phyloP scores from a whole-genome alignment of 768 basidiomycete genomes.

The Asterophora parasitica region DNA sequence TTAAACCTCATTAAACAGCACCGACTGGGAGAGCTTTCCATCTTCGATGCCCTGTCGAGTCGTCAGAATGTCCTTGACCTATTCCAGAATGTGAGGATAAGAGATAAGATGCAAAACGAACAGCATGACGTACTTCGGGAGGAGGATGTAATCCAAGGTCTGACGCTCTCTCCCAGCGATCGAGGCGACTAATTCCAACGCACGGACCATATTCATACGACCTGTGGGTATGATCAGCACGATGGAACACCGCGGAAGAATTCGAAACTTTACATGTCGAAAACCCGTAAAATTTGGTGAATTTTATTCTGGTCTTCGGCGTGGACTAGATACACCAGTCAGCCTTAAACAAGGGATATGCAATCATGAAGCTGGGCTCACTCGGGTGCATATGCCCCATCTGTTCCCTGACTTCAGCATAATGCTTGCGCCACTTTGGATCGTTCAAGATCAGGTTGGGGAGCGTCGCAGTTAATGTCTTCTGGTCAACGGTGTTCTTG shows the following conservation, averaged over 20 bases:
- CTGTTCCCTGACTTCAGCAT: constrained; percentile 40
- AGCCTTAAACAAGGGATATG: background rate
- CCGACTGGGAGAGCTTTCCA: constrained; percentile 51
- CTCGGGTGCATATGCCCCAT: constrained; percentile 57
- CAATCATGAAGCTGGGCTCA: constrained; percentile 35
- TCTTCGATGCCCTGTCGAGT: constrained; percentile 60
- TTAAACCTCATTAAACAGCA: constrained; percentile 50
- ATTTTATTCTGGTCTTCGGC: constrained; percentile 54
- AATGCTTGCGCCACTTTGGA: constrained; percentile 47
- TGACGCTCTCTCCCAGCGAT: constrained; percentile 84
- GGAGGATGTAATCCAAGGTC: constrained; percentile 79
- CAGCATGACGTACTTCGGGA: constrained; percentile 46
- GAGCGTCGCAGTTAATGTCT: constrained; percentile 9
- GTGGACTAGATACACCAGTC: constrained; percentile 49
- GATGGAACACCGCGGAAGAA: background rate
- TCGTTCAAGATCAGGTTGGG: constrained; percentile 45
- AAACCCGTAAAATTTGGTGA: constrained; percentile 71
- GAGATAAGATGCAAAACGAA: background rate
- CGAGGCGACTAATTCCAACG: constrained; percentile 71
- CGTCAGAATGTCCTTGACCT: constrained; percentile 78
- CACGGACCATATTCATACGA: constrained; percentile 81
- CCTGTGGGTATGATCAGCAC: constrained; percentile 29
- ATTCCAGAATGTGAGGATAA: background rate
- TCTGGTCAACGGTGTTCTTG: constrained; percentile 9
- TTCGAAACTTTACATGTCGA: constrained; percentile 55